Base-by-base conservation (phyloP, 2,329 filamentous ascomycete genomes). In the Aquanectria penicillioides region DNA sequence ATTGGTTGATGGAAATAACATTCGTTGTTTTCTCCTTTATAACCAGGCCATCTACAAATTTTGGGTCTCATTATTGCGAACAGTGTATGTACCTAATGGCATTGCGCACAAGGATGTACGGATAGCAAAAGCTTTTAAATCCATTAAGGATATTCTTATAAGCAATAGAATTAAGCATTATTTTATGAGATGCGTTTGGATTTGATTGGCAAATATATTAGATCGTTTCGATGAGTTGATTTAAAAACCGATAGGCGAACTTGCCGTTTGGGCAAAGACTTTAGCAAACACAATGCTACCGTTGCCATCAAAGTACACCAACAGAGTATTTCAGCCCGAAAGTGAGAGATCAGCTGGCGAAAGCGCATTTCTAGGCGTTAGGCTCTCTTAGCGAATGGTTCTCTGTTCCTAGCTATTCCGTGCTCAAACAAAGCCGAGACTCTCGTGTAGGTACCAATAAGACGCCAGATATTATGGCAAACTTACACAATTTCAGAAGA, bases 201-300 rank as follows among this genome's bases (percentile, higher is more conserved):
- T 40, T 40, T 20, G 20, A 23, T 10, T 40, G 17, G 11, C 36
- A 23, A 40, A 22, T 23, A 40, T 40, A 13, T 40, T 40, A 20
- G 36, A 40, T 40, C 36, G 36, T 40, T 40, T 40, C 36, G 20
- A 40, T 40, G 36, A 40, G 36, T 7, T 40, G 20, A 40, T 40
- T 17, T n/a, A n/a, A 40, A 40, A 23, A 40, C 17, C 18, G 36
- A 40, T 13, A 40, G 36, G 36, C 36, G 36, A 12, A 23, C 36
- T 40, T 13, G 36, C 36, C 36, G 36, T 20, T 40, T 40, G 25
- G 36, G 18, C 36, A 23, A 40, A 40, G 18, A 40, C 36, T 8
- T 22, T 22, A 20, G 36, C 20, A 22, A 40, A 9, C 36, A 20
- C 18, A 23, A 40, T 40, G 36, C 36, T 40, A 40, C 18, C 36